A percentile compares a stretch with the other conserved stretches of the same genome.
Evolutionary conservation across 2,329 filamentous ascomycete species (phyloP).

Genomic region (Fusarium goolgardi): DNA sequence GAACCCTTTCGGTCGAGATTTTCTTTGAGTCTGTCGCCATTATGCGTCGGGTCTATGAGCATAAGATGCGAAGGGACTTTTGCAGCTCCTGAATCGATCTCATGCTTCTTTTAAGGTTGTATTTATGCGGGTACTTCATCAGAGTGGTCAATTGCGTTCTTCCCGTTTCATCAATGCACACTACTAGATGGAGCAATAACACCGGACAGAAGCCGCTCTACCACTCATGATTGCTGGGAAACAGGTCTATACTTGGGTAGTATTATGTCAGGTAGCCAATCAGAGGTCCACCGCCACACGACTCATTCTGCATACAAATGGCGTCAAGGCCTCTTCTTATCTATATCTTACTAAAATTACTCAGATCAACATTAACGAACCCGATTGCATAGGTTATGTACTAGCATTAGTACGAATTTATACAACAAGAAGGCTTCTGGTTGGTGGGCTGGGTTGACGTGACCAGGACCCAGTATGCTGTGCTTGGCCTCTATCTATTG

Average conservation of each 20-base stretch:
- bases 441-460: conserved; percentile 20
- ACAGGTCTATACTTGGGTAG: neutral
- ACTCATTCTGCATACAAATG: conserved; percentile 22
- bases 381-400: conserved; percentile 3
- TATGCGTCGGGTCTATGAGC: fast-evolving
- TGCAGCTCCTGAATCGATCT: fast-evolving
- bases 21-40: conserved; percentile 12
- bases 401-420: neutral
- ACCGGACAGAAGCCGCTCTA: neutral
- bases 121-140: fast-evolving
- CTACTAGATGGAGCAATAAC: neutral
- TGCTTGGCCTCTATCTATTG: conserved; percentile 7
- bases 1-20: neutral
- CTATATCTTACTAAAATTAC: neutral
- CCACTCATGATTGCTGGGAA: neutral
- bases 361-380: neutral
- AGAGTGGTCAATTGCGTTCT: too few species aligned
- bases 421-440: neutral
- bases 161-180: fast-evolving
- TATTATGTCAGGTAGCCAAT: neutral
- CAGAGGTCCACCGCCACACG: fast-evolving
- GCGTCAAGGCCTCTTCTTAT: conserved; percentile 19
- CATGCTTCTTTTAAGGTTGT: conserved; percentile 29
- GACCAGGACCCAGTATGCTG: conserved; percentile 32
- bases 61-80: too few species aligned